These are phyloP conservation scores for Apiotrichum domesticum DNA, from an alignment of 1,284 basidiomycete genomes.

Conservation along the genomic window DNA sequence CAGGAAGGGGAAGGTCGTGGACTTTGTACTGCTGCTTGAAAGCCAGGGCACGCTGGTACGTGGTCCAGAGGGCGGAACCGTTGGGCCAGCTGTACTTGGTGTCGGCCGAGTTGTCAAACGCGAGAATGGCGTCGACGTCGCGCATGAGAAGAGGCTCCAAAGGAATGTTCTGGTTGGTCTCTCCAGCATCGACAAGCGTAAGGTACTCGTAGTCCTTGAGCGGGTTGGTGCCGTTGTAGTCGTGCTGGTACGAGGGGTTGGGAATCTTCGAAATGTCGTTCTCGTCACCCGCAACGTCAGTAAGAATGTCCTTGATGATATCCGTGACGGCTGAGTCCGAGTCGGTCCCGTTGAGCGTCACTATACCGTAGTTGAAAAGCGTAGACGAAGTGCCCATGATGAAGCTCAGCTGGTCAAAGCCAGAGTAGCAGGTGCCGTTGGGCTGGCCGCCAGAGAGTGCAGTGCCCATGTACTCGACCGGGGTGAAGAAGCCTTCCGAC, in stretches of 20 bases:
- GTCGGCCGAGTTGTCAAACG: conserved; percentile 53
- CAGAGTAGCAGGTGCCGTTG: conserved; percentile 41
- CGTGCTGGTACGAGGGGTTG: conserved; percentile 42
- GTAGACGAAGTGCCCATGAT: conserved; percentile 48
- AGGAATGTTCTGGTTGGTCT: conserved; percentile 51
- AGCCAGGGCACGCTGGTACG: conserved; percentile 29
- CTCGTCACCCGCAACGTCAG: conserved; percentile 33
- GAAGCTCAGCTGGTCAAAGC: conserved; percentile 47
- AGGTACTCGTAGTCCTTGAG: conserved; percentile 36
- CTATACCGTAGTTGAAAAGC: conserved; percentile 35
- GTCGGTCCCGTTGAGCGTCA: conserved; percentile 35
- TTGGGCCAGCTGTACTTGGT: conserved; percentile 52
- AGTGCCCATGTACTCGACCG: conserved; percentile 44
- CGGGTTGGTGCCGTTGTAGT: conserved; percentile 38
- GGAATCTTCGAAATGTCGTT: conserved; percentile 49
- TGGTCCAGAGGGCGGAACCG: conserved; percentile 47
- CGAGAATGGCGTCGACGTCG: conserved; percentile 51
- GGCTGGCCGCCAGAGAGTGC: conserved; percentile 35
- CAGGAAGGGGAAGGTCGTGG: conserved; percentile 41
- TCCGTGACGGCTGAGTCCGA: conserved; percentile 29
- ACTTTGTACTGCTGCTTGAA: conserved; percentile 29
- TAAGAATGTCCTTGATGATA: conserved; percentile 34
- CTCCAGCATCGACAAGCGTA: conserved; percentile 51
- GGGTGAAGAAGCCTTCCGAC: conserved; percentile 41
- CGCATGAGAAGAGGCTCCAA: conserved; percentile 52